Base-by-base conservation (phyloP, 306 rosid species). In the Sicyos edulis region DNA sequence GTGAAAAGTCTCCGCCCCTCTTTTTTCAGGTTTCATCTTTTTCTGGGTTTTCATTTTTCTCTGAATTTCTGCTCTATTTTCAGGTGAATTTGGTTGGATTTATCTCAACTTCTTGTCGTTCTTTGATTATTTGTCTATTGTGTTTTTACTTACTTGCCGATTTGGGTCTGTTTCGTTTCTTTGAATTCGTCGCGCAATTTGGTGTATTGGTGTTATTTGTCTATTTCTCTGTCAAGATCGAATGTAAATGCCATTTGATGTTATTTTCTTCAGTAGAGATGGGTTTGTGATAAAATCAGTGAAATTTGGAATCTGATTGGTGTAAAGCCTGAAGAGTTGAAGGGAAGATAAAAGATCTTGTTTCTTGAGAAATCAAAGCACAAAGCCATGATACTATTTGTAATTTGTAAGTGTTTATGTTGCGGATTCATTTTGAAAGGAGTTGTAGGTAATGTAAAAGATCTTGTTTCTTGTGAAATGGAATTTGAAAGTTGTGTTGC, bases 1-100 rank as follows among this genome's bases (percentile, higher is more conserved):
- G 73, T 68, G 73, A 68, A 68, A 68, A 68, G 57, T 68, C 73
- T 68, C 57, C 37, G 73, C 73, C 73, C 10, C 57, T 68, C 57
- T 49, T 21, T 20, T 68, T 24, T 14, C 55, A 68, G 73, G 73
- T 68, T 45, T 68, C 57, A 15, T 68, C 57, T 50, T 32, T 21
- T 49, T 49, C 73, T 68, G 58, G 45, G 22, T 49, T 49, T 68
- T 57, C 57, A 49, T 68, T 49, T 68, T 67, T 20, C 60, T 32
- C 45, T 7, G 45, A 12, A 6, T 11, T 24, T 15, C n/a, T 24
- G 57, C 42, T 12, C 4, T 49, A 4, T 67, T 11, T 24, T 21
- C 40, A 67, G 72, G 72, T 67, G 54, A 12, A 13, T 21, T 49
- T 0, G 21, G n/a, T 21, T 68, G 20, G 72, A 68, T 68, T 14